Evolutionary conservation across 257 asterid species (phyloP), one percentile per base, ranked within the genome.

Genomic region (Osmanthus fragrans): DNA sequence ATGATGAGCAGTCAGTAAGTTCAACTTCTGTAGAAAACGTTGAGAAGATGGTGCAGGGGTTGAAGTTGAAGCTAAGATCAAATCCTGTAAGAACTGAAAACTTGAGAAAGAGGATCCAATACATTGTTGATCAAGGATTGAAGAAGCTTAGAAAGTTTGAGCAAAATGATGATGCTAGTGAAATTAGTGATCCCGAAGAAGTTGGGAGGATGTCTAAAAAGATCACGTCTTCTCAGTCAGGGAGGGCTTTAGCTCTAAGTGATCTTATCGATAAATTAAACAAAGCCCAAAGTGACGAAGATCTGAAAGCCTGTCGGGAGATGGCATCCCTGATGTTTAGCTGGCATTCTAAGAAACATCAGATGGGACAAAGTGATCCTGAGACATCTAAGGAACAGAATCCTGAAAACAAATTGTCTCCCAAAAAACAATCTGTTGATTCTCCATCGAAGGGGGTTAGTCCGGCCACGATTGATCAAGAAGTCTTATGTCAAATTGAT

Each of bases 231-330:
- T 70, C 71, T 65, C 79, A 70, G 72, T 84, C 82, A 70, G 98
- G 89, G 84, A 86, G 83, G 81, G 83, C 77, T 29, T 72, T 76
- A 6, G 90, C 86, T 68, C 70, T 89, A 75, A 77, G 77, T 12
- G 93, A 93, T 36, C 91, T 96, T 56, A 80, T 76, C 13, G 99
- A 93, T 70, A 96, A 93, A 84, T 74, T 95, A 85, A 87, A 85
- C 71, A 89, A 86, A 84, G 94, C 92, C 23, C 89, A 93, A 79
- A 95, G 86, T 29, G 92, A 80, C 63, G 97, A 93, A 37, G 98
- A 96, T 79, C 65, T 96, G 71, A 84, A 87, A 84, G 87, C 88
- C 21, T 96, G 97, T 80, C 34, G 85, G 85, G 90, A 85, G 83
- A 76, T 84, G 82, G 89, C 88, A 10, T 76, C 85, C 47, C 82